These are phyloP conservation scores for Zygoascus bituminiphila DNA, from an alignment of 805 yeast genomes.

Conservation along the genomic window DNA sequence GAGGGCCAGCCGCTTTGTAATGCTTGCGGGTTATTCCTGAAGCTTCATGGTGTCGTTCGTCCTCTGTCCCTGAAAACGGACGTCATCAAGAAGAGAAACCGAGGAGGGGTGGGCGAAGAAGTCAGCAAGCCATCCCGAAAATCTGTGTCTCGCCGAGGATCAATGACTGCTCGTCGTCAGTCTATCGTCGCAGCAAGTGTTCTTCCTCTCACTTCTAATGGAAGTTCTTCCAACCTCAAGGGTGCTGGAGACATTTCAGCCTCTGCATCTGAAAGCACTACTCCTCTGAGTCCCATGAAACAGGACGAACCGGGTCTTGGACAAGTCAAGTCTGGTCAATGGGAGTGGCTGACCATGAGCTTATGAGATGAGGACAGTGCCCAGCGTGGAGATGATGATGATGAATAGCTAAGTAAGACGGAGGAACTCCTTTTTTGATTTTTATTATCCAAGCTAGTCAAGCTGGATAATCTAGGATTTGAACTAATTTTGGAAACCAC, in stretches of 20 bases:
- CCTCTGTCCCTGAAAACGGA: constrained; percentile 88
- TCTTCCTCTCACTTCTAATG: neutral
- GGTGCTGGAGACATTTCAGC: neutral
- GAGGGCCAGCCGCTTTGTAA: constrained; percentile 90
- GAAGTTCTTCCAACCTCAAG: neutral
- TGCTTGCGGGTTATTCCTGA: constrained; percentile 90
- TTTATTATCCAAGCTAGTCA: too few relatives aligned
- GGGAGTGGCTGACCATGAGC: constrained; percentile 12
- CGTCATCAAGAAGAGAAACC: constrained; percentile 84
- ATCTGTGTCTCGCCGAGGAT: constrained; percentile 10
- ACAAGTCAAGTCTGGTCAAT: constrained; percentile 4
- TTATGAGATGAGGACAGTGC: neutral
- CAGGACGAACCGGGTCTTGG: neutral
- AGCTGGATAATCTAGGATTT: too few relatives aligned
- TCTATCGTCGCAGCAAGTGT: constrained; percentile 7
- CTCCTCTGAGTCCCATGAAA: neutral
- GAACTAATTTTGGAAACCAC: too few relatives aligned
- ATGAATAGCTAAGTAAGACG: too few relatives aligned
- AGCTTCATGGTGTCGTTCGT: constrained; percentile 90
- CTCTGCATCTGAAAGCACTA: neutral
- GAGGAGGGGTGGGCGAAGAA: constrained; percentile 27
- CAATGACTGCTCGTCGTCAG: constrained; percentile 6
- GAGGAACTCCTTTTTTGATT: too few relatives aligned
- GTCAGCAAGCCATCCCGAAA: constrained; percentile 5
- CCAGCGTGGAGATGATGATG: too few relatives aligned